Evolutionary conservation across 495 filamentous ascomycete genomes (phyloP).

Genomic region (Aspergillus asperescens): DNA sequence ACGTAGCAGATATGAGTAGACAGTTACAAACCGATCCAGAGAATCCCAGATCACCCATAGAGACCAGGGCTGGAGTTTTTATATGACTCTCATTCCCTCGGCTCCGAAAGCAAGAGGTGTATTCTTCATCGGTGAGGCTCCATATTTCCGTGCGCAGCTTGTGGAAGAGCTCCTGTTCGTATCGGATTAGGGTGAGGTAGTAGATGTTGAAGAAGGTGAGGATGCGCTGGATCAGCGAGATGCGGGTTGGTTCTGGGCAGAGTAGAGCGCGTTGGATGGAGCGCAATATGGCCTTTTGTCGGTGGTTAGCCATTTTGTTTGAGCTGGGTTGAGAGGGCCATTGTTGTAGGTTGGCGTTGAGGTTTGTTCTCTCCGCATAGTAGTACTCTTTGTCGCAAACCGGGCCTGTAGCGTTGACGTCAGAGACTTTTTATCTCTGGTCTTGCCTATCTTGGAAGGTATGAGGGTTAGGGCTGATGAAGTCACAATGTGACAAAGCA

Average conservation of each 20-base stretch:
- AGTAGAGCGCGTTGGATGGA: slow-evolving; percentile 34
- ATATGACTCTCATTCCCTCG: slow-evolving; percentile 31
- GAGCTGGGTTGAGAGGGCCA: not conserved
- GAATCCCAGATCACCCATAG: slow-evolving; percentile 55
- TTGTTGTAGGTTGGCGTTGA: not conserved
- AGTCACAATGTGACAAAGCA: slow-evolving; percentile 2
- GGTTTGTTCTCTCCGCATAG: not conserved
- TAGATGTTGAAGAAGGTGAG: slow-evolving; percentile 35
- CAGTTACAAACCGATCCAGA: slow-evolving; percentile 47
- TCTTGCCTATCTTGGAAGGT: not conserved
- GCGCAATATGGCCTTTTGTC: slow-evolving; percentile 28
- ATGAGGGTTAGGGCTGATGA: slow-evolving; percentile 14
- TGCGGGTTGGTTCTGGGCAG: slow-evolving; percentile 24
- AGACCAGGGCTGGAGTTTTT: slow-evolving; percentile 30
- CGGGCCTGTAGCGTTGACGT: not conserved
- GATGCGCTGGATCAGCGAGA: slow-evolving; percentile 24
- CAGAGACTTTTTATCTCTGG: not conserved
- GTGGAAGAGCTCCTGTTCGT: slow-evolving; percentile 24
- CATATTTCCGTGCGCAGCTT: slow-evolving; percentile 40
- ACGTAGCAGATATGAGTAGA: not conserved
- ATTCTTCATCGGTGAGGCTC: slow-evolving; percentile 50
- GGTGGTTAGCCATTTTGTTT: slow-evolving; percentile 27
- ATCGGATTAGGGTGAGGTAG: slow-evolving; percentile 31
- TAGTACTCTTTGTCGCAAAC: not conserved
- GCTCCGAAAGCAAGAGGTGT: slow-evolving; percentile 50